Base-by-base conservation (phyloP, 2,329 filamentous ascomycete species). In the Verticillium albo-atrum region DNA sequence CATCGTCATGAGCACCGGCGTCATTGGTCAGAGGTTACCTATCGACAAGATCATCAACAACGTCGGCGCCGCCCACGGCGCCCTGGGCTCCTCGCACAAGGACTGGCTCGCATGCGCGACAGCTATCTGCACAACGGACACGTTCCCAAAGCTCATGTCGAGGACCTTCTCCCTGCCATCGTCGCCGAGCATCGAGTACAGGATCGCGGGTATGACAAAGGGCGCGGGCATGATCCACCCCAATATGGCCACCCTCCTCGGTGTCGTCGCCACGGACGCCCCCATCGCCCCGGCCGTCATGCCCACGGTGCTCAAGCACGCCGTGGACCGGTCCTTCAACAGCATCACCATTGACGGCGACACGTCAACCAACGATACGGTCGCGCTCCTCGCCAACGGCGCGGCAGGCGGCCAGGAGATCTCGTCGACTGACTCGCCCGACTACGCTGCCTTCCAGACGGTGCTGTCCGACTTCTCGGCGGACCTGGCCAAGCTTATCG, bases 151-250 rank as follows among this genome's bases (percentile, higher is more conserved):
- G 78, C 88, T 99, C 64, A 82, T 94, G 67, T 97, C 93, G 23
- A 87, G 84, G 66, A 86, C 87, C 15, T 99, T 98, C 76, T 87
- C 81, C 28, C 85, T 99, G 32, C 93, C 95, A 4, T 93, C 90
- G 1, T 90, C 90, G 4, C 86, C 90, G 0, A 81, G 81, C 20
- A 80, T 86, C 55, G 87, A 89, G 72, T 99, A 97, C 77, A 83
- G 85, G 67, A 89, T 99, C 55, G 92, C 91, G 14, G 95, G 95
- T 67, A 96, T 96, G 86, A 96, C 94, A 69, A 99, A 99, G 79
- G 95, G 95, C 60, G 95, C 95, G 5, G 95, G 95, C 70, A 99
- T 99, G 95, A 97, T 99, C 73, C 93, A 97, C 71, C 95, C 95
- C 54, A 98, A 99, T 79, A 97, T 99, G 93, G 95, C 92, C 30